Conservation (phyloP, 2,329 filamentous ascomycete species). For the Paraconiothyrium sp. region DNA sequence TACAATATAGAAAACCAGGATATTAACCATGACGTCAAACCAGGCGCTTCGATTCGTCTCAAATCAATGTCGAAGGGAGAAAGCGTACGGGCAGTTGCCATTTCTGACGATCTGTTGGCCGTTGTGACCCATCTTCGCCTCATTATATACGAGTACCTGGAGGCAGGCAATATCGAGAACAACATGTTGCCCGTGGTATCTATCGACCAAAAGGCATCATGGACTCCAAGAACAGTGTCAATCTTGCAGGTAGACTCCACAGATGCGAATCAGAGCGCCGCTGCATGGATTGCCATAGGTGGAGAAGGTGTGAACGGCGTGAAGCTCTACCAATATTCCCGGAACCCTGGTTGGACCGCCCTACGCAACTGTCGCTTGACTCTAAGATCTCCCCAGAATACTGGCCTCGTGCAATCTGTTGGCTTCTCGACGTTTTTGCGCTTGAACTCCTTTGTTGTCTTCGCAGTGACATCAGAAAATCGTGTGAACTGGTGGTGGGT, state of each 20-base stretch:
- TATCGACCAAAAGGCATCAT: slow-evolving; percentile 23
- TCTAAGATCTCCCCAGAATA: slow-evolving; percentile 27
- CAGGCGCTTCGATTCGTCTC: background rate
- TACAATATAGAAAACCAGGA: slow-evolving; percentile 24
- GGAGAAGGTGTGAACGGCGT: slow-evolving; percentile 32
- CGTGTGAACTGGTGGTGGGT: slow-evolving; percentile 30
- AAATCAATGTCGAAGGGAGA: slow-evolving; percentile 16
- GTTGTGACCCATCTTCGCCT: slow-evolving; percentile 32
- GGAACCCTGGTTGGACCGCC: slow-evolving; percentile 23
- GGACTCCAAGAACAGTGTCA: slow-evolving; percentile 30
- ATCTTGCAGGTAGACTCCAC: slow-evolving; percentile 25
- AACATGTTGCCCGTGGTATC: slow-evolving; percentile 15
- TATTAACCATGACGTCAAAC: slow-evolving; percentile 12
- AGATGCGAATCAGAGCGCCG: slow-evolving; percentile 11
- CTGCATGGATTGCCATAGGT: slow-evolving; percentile 30
- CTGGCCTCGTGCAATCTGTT: slow-evolving; percentile 25
- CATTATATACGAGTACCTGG: slow-evolving; percentile 30
- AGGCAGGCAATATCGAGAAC: slow-evolving; percentile 8
- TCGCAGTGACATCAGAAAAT: slow-evolving; percentile 29
- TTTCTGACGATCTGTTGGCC: slow-evolving; percentile 33
- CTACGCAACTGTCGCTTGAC: slow-evolving; percentile 17
- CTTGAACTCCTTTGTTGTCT: slow-evolving; percentile 22
- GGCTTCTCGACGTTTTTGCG: slow-evolving; percentile 26
- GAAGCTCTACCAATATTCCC: slow-evolving; percentile 28
- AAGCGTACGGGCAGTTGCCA: slow-evolving; percentile 27